phyloP scores from a whole-genome alignment of 129 eudicot genomes.

The Flaveria robusta region DNA sequence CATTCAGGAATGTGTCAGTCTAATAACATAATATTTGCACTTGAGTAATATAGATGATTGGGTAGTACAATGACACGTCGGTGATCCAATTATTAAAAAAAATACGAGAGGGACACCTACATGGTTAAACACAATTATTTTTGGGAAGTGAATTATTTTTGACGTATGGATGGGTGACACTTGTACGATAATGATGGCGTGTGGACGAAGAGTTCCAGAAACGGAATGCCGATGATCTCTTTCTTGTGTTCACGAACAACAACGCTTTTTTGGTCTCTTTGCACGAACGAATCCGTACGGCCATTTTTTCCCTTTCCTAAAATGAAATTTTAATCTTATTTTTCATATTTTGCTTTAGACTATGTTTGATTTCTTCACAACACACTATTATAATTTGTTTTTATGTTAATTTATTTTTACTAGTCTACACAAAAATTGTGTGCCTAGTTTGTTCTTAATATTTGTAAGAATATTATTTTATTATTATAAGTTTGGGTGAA shows the following conservation, averaged over 20 bases:
- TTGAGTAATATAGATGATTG: too few species aligned
- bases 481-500: too few species aligned
- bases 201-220: slow-evolving; percentile 32
- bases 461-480: too few species aligned
- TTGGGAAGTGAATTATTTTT: slow-evolving; percentile 12
- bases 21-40: too few species aligned
- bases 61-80: too few species aligned
- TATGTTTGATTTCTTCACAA: too few species aligned
- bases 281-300: slow-evolving; percentile 43
- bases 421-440: too few species aligned
- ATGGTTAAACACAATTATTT: slow-evolving; percentile 12
- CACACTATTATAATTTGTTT: too few species aligned
- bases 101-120: slow-evolving; percentile 8
- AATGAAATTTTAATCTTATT: not conserved
- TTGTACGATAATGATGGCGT: slow-evolving; percentile 24
- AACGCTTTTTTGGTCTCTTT: slow-evolving; percentile 12
- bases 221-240: slow-evolving; percentile 17
- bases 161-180: slow-evolving; percentile 19
- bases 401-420: too few species aligned
- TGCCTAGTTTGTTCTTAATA: too few species aligned
- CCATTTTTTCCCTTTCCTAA: not conserved
- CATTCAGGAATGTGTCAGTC: too few species aligned
- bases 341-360: not conserved
- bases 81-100: too few species aligned
- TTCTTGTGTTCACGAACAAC: not conserved